phyloP scores from a whole-genome alignment of 2,329 filamentous ascomycete genomes.

The Aureobasidium sp. region DNA sequence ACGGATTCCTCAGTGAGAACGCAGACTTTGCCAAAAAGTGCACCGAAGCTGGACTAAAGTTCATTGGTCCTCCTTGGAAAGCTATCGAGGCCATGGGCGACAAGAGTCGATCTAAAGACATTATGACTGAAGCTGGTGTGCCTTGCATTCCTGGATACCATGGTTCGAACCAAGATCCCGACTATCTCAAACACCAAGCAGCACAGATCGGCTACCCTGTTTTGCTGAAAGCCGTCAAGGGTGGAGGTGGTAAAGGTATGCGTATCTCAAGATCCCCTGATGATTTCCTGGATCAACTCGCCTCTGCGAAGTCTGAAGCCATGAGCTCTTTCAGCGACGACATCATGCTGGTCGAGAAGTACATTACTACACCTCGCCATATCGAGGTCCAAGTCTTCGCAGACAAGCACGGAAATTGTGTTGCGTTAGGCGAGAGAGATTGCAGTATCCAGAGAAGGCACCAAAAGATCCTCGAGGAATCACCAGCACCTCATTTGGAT shows the following conservation, averaged over 20 bases:
- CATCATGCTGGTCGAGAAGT: constrained; percentile 73
- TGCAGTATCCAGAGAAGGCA: constrained; percentile 73
- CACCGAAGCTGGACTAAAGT: constrained; percentile 89
- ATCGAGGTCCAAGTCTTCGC: constrained; percentile 75
- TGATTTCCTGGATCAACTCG: constrained; percentile 67
- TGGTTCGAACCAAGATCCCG: constrained; percentile 79
- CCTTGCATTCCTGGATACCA: constrained; percentile 98
- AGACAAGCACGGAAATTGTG: constrained; percentile 70
- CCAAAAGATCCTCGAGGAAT: constrained; percentile 74
- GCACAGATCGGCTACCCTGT: constrained; percentile 74
- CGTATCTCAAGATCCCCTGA: constrained; percentile 64
- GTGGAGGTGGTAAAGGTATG: constrained; percentile 75
- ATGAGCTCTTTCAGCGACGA: constrained; percentile 72
- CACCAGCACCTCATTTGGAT: constrained; percentile 67
- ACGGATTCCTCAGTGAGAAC: constrained; percentile 96
- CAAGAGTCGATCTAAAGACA: constrained; percentile 93
- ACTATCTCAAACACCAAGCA: constrained; percentile 72
- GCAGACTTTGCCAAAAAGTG: constrained; percentile 90
- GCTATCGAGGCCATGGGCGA: constrained; percentile 90
- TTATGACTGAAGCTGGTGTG: constrained; percentile 96
- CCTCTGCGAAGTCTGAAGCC: constrained; percentile 71
- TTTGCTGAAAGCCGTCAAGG: constrained; percentile 72
- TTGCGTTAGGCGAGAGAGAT: constrained; percentile 70
- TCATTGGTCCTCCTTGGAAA: constrained; percentile 88
- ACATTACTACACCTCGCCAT: constrained; percentile 71